Evolutionary conservation across 148 eudicot species (phyloP).

Genomic region (Rhododendron simsii): DNA sequence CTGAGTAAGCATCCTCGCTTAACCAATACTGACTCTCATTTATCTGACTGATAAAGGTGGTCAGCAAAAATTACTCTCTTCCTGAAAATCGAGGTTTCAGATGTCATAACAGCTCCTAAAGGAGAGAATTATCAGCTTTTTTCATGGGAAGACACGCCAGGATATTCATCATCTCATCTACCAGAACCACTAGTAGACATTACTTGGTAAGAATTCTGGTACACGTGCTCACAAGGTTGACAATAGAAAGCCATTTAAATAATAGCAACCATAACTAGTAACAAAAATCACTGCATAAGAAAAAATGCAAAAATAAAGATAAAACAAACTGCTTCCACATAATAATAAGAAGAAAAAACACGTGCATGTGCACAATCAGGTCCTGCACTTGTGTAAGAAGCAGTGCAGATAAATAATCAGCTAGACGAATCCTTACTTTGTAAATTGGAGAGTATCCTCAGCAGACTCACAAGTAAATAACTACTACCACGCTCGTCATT

Average conservation of each 20-base stretch:
- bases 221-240: neutral
- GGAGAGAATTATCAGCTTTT: neutral
- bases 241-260: neutral
- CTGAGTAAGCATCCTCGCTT: neutral
- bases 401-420: neutral
- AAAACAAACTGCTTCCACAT: neutral
- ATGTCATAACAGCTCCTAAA: neutral
- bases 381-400: neutral
- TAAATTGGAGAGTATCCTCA: conserved; percentile 67
- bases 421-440: conserved; percentile 49
- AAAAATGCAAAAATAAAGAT: neutral
- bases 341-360: neutral
- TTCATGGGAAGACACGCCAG: neutral
- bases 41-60: neutral
- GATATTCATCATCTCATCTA: neutral
- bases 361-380: neutral
- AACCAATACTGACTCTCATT: neutral
- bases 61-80: neutral
- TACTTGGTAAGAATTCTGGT: neutral
- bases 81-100: neutral
- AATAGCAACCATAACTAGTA: neutral
- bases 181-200: neutral
- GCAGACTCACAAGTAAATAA: conserved; percentile 54
- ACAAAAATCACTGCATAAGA: neutral
- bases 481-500: conserved; percentile 57